phyloP scores from a whole-genome alignment of 2,329 filamentous ascomycete species.

The Magnaporthiopsis rhizophila region DNA sequence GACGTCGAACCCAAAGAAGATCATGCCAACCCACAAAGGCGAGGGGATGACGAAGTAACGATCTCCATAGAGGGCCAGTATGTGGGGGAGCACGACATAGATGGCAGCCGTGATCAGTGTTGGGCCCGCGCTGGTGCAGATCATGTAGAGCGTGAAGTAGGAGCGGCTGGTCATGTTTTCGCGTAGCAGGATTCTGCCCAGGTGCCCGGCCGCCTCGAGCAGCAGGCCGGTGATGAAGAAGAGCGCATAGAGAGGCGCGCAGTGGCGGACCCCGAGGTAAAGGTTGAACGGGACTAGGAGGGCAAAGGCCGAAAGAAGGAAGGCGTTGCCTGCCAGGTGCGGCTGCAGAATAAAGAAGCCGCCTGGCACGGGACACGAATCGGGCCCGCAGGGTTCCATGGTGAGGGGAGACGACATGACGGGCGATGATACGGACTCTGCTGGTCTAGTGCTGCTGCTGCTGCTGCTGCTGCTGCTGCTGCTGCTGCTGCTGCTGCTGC shows the following conservation, averaged over 20 bases:
- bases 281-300: conserved; percentile 29
- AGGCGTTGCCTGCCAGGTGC: conserved; percentile 29
- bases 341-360: conserved; percentile 30
- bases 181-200: conserved; percentile 12
- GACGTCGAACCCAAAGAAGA: conserved; percentile 26
- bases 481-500: background rate
- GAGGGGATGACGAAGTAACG: conserved; percentile 26
- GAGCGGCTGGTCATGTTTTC: conserved; percentile 9
- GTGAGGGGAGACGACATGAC: conserved; percentile 4
- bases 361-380: conserved; percentile 24
- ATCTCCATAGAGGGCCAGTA: conserved; percentile 38
- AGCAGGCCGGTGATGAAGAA: conserved; percentile 9
- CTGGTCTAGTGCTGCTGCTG: background rate
- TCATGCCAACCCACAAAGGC: conserved; percentile 25
- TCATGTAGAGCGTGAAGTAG: conserved; percentile 33
- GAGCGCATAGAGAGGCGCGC: conserved; percentile 11
- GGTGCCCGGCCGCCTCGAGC: conserved; percentile 13
- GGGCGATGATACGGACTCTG: background rate
- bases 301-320: conserved; percentile 32
- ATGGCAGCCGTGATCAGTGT: conserved; percentile 35
- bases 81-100: conserved; percentile 36
- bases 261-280: conserved; percentile 30
- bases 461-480: too few relatives aligned
- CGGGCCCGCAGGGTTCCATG: conserved; percentile 10
- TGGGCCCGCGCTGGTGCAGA: conserved; percentile 40